Evolutionary conservation across 169 alveolate genomes (phyloP), one percentile per base, ranked within the genome.

Genomic region (Toxoplasma gondii): DNA sequence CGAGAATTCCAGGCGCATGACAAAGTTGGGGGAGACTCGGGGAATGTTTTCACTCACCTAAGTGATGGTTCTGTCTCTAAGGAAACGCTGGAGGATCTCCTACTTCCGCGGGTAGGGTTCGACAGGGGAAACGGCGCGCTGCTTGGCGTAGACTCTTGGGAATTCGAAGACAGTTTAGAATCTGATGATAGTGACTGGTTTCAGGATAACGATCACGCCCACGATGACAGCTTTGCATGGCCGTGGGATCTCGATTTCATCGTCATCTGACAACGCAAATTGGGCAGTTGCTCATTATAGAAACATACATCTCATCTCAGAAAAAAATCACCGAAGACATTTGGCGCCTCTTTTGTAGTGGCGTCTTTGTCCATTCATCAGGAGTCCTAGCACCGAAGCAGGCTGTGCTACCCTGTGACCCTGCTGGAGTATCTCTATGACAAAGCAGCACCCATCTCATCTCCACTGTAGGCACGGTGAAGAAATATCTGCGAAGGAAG

Each of bases 221-320:
- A 78, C 39, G 44, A 78, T 31, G 86, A 19, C 5, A 19, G 1
- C 29, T 19, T 78, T 4, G 86, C 12, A 16, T 78, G 86, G 86
- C 44, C n/a, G 43, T 78, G 86, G 86, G 86, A 78, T 70, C 34
- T 70, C 83, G 83, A 70, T 27, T 70, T 70, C 86, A 7, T 78
- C n/a, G 86, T 38, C 43, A 1, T 78, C 49, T 78, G 43, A n/a
- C 74, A 64, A 16, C 74, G 5, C n/a, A 16, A 4, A 64, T 31
- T 27, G 74, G 34, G 22, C 74, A 22, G 29, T 31, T 64, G 74
- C 58, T 49, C 58, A 12, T 12, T 4, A 49, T 49, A 12, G 12
- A 49, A 12, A 4, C 58, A 49, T 49, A 4, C 58, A 49, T 49
- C 58, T 49, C 58, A 49, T 4, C 12, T 49, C 58, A 49, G 58